Conservation (phyloP, 805 yeast species). For the Barnettozyma siamensis region DNA sequence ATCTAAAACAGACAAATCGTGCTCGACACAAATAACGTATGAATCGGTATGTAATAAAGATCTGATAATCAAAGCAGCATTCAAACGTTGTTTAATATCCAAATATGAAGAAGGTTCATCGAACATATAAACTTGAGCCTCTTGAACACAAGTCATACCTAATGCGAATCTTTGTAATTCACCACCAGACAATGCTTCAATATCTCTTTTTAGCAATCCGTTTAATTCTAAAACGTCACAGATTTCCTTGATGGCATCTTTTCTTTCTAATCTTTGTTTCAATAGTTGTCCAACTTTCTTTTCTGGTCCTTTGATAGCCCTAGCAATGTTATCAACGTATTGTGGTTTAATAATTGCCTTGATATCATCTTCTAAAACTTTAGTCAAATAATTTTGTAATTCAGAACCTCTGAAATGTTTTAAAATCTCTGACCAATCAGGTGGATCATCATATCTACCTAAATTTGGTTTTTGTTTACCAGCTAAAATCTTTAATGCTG, state of each 20-base stretch:
- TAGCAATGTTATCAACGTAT: slow-evolving; percentile 95
- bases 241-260: slow-evolving; percentile 56
- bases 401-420: slow-evolving; percentile 94
- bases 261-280: slow-evolving; percentile 69
- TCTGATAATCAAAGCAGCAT: slow-evolving; percentile 94
- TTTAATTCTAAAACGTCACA: slow-evolving; percentile 68
- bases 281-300: slow-evolving; percentile 82
- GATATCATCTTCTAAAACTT: slow-evolving; percentile 87
- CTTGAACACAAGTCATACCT: slow-evolving; percentile 94
- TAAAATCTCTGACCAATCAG: slow-evolving; percentile 94
- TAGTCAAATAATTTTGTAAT: slow-evolving; percentile 92
- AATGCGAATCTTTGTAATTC: slow-evolving; percentile 97
- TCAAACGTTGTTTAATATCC: slow-evolving; percentile 97
- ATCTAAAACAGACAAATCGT: slow-evolving; percentile 96
- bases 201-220: slow-evolving; percentile 79
- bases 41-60: slow-evolving; percentile 68
- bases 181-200: slow-evolving; percentile 91
- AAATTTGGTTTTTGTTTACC: slow-evolving; percentile 97
- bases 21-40: slow-evolving; percentile 96
- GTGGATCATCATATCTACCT: slow-evolving; percentile 93
- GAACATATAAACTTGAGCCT: slow-evolving; percentile 96
- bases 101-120: slow-evolving; percentile 98
- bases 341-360: slow-evolving; percentile 98
- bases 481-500: slow-evolving; percentile 93
- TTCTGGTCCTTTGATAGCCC: slow-evolving; percentile 88